Conservation (phyloP, 345 rosid species). For the Lepidium aucheri region DNA sequence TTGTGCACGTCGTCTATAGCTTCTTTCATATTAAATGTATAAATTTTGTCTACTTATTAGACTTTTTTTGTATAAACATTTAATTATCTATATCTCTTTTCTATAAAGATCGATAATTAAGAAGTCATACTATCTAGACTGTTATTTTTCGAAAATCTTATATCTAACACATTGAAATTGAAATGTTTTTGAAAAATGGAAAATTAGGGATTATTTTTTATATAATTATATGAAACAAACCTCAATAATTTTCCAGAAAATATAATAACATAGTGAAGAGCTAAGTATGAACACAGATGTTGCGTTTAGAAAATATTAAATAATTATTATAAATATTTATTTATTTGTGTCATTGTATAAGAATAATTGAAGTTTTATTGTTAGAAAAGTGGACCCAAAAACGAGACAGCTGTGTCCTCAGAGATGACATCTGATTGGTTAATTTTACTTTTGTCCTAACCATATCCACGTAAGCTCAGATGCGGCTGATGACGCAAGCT, state of each 20-base stretch:
- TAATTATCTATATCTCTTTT: too few species aligned
- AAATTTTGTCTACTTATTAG: neutral
- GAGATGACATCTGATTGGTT: slow-evolving; percentile 27
- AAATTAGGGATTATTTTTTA: too few species aligned
- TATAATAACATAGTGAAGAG: neutral
- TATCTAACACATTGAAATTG: too few species aligned
- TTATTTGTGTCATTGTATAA: slow-evolving; percentile 8
- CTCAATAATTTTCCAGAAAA: neutral
- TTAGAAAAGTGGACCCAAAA: slow-evolving; percentile 29
- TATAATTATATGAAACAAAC: neutral
- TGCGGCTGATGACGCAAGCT: slow-evolving; percentile 26
- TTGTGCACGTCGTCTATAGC: slow-evolving; percentile 4
- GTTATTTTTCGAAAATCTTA: too few species aligned
- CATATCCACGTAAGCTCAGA: slow-evolving; percentile 27
- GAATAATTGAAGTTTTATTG: slow-evolving; percentile 25
- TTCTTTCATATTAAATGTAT: neutral
- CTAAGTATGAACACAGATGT: slow-evolving; percentile 27
- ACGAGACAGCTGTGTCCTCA: slow-evolving; percentile 28
- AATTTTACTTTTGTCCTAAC: slow-evolving; percentile 29
- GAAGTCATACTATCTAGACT: neutral
- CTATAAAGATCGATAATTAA: neutral
- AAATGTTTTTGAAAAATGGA: too few species aligned
- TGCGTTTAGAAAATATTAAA: neutral
- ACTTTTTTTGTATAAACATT: too few species aligned
- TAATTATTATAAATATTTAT: neutral